Base-by-base conservation (phyloP, 352 stramenopile species). In the Globisporangium spinosum region DNA sequence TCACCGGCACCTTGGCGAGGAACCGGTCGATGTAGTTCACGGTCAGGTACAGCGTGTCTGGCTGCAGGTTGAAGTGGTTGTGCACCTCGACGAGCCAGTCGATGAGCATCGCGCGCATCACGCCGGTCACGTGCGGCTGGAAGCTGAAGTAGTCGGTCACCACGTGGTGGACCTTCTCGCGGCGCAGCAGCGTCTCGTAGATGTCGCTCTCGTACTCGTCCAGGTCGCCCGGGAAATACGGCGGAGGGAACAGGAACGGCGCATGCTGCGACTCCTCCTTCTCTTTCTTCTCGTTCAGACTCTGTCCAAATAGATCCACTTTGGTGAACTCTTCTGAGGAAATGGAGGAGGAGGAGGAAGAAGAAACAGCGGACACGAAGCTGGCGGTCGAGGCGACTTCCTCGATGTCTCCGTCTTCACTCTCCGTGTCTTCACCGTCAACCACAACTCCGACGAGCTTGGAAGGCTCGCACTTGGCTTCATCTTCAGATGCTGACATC, bases 21-120 rank as follows among this genome's bases (percentile, higher is more conserved):
- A 98, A 99, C 23, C 98, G 93, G 77, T 99, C 98, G 65, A 99
- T 97, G 70, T 99, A 91, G 74, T 99, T 99, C 35, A 99, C 85
- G 9, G 94, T 98, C 35, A 99, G 83, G 77, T 98, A 99, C 29
- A 99, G 82, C 13, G 98, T 99, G 71, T 99, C 95, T 6, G 92
- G 84, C 61, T 97, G 77, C 10, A 99, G 89, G 75, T 99, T 97
- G 77, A 99, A 99, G 69, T 98, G 98, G 53, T 98, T 77, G 82
- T 99, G 98, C 38, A 99, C 96, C 73, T 99, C 98, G 43, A 93
- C 75, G 15, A 95, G 75, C 87, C 85, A 93, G 67, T 93, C 82
- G 40, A 95, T 68, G 53, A 94, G 83, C 62, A 89, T 83, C 25
- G 76, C 62, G 5, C 85, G 83, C 85, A 92, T 94, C 58, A 82